Conservation (phyloP, 352 stramenopile genomes). For the Globisporangium cederbergense region DNA sequence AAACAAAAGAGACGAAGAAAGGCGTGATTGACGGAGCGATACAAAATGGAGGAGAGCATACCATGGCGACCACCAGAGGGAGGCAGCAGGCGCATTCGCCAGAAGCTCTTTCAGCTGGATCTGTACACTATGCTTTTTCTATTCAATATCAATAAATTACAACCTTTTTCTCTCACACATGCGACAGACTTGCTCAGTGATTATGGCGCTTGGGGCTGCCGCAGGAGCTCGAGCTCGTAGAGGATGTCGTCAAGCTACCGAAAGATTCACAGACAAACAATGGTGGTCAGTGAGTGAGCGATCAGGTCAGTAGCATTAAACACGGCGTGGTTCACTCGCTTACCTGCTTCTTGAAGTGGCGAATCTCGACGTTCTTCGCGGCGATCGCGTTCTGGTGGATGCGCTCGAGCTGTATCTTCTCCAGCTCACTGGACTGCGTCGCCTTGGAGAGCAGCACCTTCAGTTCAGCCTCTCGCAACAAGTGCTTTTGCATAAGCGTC, state of each 20-base stretch:
- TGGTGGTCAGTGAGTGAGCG: background rate
- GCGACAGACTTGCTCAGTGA: constrained; percentile 8
- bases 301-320: background rate
- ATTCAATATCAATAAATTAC: constrained; percentile 26
- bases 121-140: constrained; percentile 18
- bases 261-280: background rate
- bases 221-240: constrained; percentile 45
- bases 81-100: background rate
- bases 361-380: constrained; percentile 78
- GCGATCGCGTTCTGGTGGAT: constrained; percentile 55
- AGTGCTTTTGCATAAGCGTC: constrained; percentile 72
- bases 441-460: constrained; percentile 67
- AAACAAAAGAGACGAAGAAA: constrained; percentile 4
- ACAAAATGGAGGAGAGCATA: constrained; percentile 7
- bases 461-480: constrained; percentile 70
- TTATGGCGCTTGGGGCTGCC: constrained; percentile 19
- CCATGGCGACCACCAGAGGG: background rate
- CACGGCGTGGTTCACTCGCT: background rate
- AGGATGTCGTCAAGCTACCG: constrained; percentile 54
- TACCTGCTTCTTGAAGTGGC: constrained; percentile 67
- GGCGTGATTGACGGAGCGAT: background rate
- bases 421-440: constrained; percentile 59
- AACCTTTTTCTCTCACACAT: constrained; percentile 14
- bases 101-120: background rate
- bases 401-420: constrained; percentile 53